Base-by-base conservation (phyloP, 805 yeast genomes). In the Starmerella powellii region DNA sequence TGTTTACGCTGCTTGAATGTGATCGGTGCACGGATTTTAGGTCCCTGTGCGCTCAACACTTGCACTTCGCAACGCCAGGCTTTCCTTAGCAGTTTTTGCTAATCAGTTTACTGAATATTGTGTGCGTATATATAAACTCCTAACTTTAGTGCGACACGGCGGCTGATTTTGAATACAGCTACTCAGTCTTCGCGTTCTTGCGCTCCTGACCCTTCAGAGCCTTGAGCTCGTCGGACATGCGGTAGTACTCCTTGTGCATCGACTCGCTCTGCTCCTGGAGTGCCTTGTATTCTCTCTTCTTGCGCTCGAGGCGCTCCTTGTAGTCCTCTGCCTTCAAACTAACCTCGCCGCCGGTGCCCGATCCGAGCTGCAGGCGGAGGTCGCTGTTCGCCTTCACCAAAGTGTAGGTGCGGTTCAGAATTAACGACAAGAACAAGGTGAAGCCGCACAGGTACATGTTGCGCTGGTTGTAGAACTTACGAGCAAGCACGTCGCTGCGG, bases 401-500 rank as follows among this genome's bases (percentile, higher is more conserved):
- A 3, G 75, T 68, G 61, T 82, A 85, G 2, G 95, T 85, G 64
- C 96, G 74, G 56, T 80, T 77, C 52, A 87, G 76, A 40, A 85
- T 80, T 57, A 87, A 69, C 2, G 95, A 82, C 56, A 91, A 68
- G 61, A 91, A 91, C 60, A 91, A 72, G 2, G 97, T 86, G 64
- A 87, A 85, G 1, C 99, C 99, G 53, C 95, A 85, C 38, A 91
- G 70, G 56, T 91, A 91, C 79, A 86, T 76, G 68, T 91, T 91
- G 66, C 99, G 77, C 66, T 91, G 98, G 17, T 96, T 85, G 58
- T 87, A 87, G 63, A 91, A 91, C 57, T 86, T 74, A 63, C 95
- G 75, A 18, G 95, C 91, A 62, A 81, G 86, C 42, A 82, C 70
- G 57, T 91, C 97, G 17, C 85, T 66, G 45, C 95, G 71, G 54